A percentile compares a stretch with the other conserved stretches of the same genome.
These are phyloP conservation scores for Trifolium repens DNA, from an alignment of 306 rosid species.

Conservation along the genomic window DNA sequence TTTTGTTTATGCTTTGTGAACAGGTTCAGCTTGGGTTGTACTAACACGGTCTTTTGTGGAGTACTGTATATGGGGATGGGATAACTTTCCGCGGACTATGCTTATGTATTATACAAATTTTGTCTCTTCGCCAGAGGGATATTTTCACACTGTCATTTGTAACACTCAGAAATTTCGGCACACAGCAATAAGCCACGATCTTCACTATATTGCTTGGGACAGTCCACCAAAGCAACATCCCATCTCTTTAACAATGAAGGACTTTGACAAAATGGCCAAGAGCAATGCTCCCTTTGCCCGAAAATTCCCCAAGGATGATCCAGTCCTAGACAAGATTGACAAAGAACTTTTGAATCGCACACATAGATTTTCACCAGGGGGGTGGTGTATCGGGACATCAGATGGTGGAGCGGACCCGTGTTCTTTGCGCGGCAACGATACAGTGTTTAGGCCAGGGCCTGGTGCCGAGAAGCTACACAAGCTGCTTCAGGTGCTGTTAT, in stretches of 20 bases:
- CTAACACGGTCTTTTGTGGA: slow-evolving; percentile 80
- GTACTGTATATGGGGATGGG: slow-evolving; percentile 99
- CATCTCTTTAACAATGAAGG: slow-evolving; percentile 66
- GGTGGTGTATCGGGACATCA: slow-evolving; percentile 77
- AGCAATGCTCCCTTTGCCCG: slow-evolving; percentile 93
- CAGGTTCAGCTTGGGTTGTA: slow-evolving; percentile 98
- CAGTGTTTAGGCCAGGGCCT: slow-evolving; percentile 73
- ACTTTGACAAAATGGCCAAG: slow-evolving; percentile 76
- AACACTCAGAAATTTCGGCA: slow-evolving; percentile 69
- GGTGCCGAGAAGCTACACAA: slow-evolving; percentile 75
- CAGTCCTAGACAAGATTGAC: slow-evolving; percentile 86
- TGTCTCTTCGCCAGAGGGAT: slow-evolving; percentile 91
- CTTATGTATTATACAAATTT: slow-evolving; percentile 92
- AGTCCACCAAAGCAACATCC: slow-evolving; percentile 99
- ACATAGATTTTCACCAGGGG: slow-evolving; percentile 75
- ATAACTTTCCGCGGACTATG: slow-evolving; percentile 86
- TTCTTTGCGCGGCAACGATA: slow-evolving; percentile 67
- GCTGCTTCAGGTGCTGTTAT: slow-evolving; percentile 62
- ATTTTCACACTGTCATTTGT: slow-evolving; percentile 88
- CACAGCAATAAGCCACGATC: slow-evolving; percentile 83
- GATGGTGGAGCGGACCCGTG: slow-evolving; percentile 80
- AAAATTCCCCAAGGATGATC: slow-evolving; percentile 80
- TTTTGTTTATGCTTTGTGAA: slow-evolving; percentile 39
- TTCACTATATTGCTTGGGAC: slow-evolving; percentile 99
- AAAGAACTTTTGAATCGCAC: slow-evolving; percentile 78